Evolutionary conservation across 148 eudicot genomes (phyloP).

Genomic region (Pouteria glomerata): DNA sequence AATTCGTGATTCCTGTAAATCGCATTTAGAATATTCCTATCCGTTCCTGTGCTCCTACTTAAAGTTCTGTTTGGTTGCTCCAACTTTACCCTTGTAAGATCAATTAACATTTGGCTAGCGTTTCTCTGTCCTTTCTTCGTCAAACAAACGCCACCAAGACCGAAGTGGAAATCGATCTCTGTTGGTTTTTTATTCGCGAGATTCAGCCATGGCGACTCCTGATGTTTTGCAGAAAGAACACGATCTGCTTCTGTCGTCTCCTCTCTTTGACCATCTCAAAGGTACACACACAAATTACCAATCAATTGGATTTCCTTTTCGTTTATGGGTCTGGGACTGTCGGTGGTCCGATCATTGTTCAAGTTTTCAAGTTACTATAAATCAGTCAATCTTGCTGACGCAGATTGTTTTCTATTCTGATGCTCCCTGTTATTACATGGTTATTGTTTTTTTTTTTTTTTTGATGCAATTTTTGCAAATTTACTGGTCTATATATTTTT

Average conservation of each 20-base stretch:
- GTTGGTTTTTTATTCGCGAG: not conserved
- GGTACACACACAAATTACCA: conserved; percentile 25
- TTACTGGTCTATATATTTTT: not conserved
- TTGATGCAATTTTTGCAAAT: not conserved
- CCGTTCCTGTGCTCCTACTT: not conserved
- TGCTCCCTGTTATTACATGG: not conserved
- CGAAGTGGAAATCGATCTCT: not conserved
- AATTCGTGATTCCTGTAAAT: not conserved
- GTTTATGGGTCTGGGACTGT: too few species aligned
- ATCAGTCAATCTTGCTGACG: not conserved
- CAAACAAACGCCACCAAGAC: not conserved
- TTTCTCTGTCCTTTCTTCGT: not conserved
- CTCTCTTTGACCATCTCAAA: conserved; percentile 50
- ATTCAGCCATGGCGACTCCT: conserved; percentile 49
- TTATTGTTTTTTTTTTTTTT: not conserved
- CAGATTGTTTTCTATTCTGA: not conserved
- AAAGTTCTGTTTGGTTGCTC: not conserved
- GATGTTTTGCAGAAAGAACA: conserved; percentile 43
- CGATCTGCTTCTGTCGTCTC: conserved; percentile 45
- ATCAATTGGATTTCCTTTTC: too few species aligned
- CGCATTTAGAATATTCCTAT: conserved; percentile 7
- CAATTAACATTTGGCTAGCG: not conserved
- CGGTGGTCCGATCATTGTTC: not conserved
- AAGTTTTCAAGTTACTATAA: too few species aligned
- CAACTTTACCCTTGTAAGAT: not conserved